These are phyloP conservation scores for Aspergillus asperescens DNA, from an alignment of 495 filamentous ascomycete genomes.

Conservation along the genomic window DNA sequence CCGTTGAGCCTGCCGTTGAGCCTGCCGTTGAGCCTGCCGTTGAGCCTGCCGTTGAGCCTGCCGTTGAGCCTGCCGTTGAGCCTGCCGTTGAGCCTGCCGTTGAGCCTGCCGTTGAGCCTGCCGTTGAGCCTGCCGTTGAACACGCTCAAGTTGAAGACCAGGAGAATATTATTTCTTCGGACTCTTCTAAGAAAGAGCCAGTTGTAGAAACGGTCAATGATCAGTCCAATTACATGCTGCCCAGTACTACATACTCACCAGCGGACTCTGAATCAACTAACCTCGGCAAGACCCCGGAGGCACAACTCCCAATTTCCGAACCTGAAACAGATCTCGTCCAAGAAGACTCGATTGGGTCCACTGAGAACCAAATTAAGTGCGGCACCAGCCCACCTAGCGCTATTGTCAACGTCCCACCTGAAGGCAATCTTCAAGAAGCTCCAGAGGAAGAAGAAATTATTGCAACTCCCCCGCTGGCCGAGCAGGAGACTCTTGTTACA, in stretches of 20 bases:
- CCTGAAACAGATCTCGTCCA: constrained; percentile 26
- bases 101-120: too few species aligned
- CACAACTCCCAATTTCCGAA: constrained; percentile 23
- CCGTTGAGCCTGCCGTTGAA: too few species aligned
- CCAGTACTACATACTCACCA: constrained; percentile 10
- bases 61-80: too few species aligned
- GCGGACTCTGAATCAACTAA: not conserved
- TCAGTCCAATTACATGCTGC: constrained; percentile 19
- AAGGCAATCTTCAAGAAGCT: constrained; percentile 24
- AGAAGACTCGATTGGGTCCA: constrained; percentile 23
- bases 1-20: too few species aligned
- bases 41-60: too few species aligned
- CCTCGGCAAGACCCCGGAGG: constrained; percentile 8
- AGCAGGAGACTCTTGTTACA: constrained; percentile 14
- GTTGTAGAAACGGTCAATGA: constrained; percentile 20
- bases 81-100: too few species aligned
- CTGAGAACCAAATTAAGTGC: constrained; percentile 28
- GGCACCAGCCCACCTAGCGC: constrained; percentile 35
- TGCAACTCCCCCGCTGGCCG: constrained; percentile 21
- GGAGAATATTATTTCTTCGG: constrained; percentile 4
- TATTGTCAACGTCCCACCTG: constrained; percentile 30
- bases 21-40: too few species aligned
- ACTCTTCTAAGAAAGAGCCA: constrained; percentile 18
- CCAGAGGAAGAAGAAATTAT: constrained; percentile 26
- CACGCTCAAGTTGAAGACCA: constrained; percentile 3